Percentiles rank a stretch among this genome's conserved stretches.
These are phyloP conservation scores for Boletus insuetus DNA, from an alignment of 768 basidiomycete species.

Conservation along the genomic window DNA sequence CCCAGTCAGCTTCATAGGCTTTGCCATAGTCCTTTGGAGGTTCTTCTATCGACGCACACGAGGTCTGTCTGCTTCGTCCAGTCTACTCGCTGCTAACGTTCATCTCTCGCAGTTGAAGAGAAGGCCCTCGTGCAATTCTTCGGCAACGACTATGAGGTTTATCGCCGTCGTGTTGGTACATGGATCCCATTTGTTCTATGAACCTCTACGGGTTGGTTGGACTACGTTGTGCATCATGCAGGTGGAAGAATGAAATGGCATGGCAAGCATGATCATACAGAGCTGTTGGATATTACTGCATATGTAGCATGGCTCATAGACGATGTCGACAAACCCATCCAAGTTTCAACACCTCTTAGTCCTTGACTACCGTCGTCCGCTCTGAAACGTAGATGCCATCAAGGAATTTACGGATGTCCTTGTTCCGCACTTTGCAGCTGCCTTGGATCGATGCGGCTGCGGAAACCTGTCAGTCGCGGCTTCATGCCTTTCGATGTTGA, in stretches of 20 bases:
- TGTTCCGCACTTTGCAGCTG: slow-evolving; percentile 95
- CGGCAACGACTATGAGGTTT: slow-evolving; percentile 79
- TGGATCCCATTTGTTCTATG: slow-evolving; percentile 83
- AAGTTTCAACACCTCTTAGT: slow-evolving; percentile 28
- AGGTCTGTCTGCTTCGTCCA: slow-evolving; percentile 46
- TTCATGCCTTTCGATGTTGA: not conserved
- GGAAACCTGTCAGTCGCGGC: slow-evolving; percentile 7
- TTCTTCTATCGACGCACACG: slow-evolving; percentile 84
- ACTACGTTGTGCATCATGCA: not conserved
- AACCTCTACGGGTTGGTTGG: not conserved
- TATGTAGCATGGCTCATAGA: slow-evolving; percentile 19
- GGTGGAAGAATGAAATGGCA: slow-evolving; percentile 9
- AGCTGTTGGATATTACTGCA: slow-evolving; percentile 19
- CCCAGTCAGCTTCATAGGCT: slow-evolving; percentile 66
- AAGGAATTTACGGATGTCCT: slow-evolving; percentile 99
- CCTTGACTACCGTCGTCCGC: slow-evolving; percentile 57
- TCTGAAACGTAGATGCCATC: slow-evolving; percentile 92
- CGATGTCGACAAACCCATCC: slow-evolving; percentile 7
- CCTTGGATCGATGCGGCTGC: slow-evolving; percentile 95
- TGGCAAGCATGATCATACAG: slow-evolving; percentile 30
- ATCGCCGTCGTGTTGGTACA: slow-evolving; percentile 76
- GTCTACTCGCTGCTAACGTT: not conserved
- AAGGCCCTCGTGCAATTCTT: slow-evolving; percentile 79
- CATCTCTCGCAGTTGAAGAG: slow-evolving; percentile 68
- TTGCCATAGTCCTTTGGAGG: slow-evolving; percentile 66